A percentile compares a stretch with the other conserved stretches of the same genome.
Conservation (phyloP, 169 alveolate species). For the Eimeria praecox region DNA sequence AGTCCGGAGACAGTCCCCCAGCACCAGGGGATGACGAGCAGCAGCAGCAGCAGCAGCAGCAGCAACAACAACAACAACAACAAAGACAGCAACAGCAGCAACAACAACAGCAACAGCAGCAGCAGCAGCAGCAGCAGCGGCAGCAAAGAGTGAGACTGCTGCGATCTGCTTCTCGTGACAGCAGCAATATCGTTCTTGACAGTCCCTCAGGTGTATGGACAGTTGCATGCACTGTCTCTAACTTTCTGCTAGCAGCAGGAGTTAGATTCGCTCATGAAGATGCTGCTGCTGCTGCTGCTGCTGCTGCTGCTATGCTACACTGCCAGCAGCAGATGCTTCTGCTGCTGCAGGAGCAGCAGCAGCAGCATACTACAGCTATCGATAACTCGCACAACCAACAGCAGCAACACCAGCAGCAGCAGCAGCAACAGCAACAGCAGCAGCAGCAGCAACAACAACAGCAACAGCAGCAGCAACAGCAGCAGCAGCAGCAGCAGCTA, state of each 20-base stretch:
- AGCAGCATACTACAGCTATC: too few relatives aligned
- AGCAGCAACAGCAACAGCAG: not conserved
- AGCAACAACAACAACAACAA: constrained; percentile 4
- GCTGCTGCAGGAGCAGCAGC: not conserved
- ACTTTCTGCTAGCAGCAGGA: constrained; percentile 25
- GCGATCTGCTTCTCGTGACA: not conserved
- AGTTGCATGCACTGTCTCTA: not conserved
- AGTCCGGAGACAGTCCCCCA: not conserved
- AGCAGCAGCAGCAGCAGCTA: not conserved
- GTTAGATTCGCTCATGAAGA: not conserved
- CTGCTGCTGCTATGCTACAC: too few relatives aligned
- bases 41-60: constrained; percentile 2
- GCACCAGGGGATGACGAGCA: not conserved
- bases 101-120: constrained; percentile 56
- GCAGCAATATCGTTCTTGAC: too few relatives aligned
- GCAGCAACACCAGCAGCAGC: constrained; percentile 47
- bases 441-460: not conserved
- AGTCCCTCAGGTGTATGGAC: not conserved
- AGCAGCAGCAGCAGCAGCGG: constrained; percentile 45
- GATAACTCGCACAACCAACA: too few relatives aligned
- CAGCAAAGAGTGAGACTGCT: not conserved
- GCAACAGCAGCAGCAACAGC: not conserved
- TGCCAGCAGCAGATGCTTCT: not conserved
- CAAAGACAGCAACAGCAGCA: constrained; percentile 33
- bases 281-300: constrained; percentile 17